Evolutionary conservation across 2,329 filamentous ascomycete species (phyloP).

Genomic region (Lasiodiplodia citricola): DNA sequence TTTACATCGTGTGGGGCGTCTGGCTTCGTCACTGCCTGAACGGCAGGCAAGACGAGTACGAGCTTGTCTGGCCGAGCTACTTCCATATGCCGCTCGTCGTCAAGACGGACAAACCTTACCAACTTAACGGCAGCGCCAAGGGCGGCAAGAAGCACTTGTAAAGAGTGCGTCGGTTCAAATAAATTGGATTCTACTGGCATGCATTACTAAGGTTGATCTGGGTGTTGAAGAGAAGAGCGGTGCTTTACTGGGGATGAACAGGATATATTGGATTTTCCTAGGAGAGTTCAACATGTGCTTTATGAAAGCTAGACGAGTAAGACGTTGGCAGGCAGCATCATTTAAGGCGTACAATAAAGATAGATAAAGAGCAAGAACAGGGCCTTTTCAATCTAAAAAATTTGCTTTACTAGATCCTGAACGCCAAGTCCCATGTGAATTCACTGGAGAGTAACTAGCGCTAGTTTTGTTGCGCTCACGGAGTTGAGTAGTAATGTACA

Average conservation of each 20-base stretch:
- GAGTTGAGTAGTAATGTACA: neutral
- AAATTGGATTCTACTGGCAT: neutral
- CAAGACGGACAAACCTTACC: neutral
- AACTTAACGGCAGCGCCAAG: slow-evolving; percentile 12
- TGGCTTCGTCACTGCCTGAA: slow-evolving; percentile 81
- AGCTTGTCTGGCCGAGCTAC: slow-evolving; percentile 70
- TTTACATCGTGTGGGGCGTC: slow-evolving; percentile 82
- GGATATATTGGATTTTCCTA: neutral
- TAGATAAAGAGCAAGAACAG: neutral
- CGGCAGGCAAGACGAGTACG: slow-evolving; percentile 72
- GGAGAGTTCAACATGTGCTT: neutral
- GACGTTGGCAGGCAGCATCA: neutral
- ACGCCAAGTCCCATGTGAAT: neutral
- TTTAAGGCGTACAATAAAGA: neutral
- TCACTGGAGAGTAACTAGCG: neutral
- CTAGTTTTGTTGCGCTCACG: neutral
- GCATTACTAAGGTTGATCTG: neutral
- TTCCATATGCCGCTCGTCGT: slow-evolving; percentile 62
- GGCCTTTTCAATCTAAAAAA: neutral
- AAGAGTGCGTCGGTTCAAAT: neutral
- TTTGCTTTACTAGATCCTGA: neutral
- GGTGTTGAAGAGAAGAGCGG: neutral
- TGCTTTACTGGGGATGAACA: neutral
- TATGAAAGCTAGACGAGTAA: neutral
- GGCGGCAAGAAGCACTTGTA: slow-evolving; percentile 15